These are phyloP conservation scores for Crassisporium funariophilum DNA, from an alignment of 768 basidiomycete genomes.

Conservation along the genomic window DNA sequence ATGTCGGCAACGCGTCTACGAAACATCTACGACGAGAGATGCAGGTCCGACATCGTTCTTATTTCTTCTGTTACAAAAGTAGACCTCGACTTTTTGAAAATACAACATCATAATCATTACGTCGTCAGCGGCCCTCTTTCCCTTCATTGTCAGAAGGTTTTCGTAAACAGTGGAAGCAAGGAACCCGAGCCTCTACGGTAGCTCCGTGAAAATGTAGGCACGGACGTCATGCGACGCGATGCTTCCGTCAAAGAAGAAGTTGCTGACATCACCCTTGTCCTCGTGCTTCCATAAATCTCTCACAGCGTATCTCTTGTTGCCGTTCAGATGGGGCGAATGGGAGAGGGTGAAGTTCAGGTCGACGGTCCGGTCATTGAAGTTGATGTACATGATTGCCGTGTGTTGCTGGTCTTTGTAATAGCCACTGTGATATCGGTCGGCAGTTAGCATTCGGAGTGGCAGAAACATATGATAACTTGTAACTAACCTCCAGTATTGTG, in stretches of 20 bases:
- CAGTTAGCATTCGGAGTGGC: no score
- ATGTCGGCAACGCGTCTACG: no score
- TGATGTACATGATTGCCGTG: constrained; percentile 32
- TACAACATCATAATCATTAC: no score
- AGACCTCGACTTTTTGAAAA: no score
- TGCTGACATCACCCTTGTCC: constrained; percentile 23
- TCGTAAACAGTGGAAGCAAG: no score
- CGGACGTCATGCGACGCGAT: constrained; percentile 29
- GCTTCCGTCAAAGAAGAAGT: constrained; percentile 29
- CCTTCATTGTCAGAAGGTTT: neutral
- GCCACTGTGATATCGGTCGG: constrained; percentile 19
- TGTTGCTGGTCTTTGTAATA: constrained; percentile 28
- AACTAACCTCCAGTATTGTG: constrained; percentile 53
- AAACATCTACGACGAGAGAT: no score
- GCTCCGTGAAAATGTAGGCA: constrained; percentile 30
- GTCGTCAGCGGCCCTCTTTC: no score
- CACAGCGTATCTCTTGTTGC: constrained; percentile 27
- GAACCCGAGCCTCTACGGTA: constrained; percentile 4
- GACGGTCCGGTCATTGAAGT: constrained; percentile 29
- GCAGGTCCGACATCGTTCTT: no score
- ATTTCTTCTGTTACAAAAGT: no score
- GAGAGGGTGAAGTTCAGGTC: constrained; percentile 31
- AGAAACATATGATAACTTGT: neutral
- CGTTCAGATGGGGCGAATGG: constrained; percentile 27
- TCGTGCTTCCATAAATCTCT: constrained; percentile 31